Percentiles rank a stretch among this genome's conserved stretches.
phyloP scores from a whole-genome alignment of 306 rosid genomes.

The Oxytropis ochrocephala region DNA sequence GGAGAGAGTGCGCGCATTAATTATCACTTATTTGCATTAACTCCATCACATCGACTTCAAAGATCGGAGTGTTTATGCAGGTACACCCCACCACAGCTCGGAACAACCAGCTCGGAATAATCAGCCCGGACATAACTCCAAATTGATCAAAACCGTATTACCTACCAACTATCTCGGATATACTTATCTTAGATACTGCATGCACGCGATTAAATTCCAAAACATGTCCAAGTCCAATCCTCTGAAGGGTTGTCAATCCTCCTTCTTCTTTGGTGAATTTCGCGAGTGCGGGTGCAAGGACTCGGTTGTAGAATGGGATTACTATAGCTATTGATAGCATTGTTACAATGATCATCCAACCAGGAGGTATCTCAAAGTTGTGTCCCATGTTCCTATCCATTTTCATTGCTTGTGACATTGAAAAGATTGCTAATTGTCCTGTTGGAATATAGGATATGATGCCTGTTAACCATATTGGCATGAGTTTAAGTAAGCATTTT shows the following conservation, averaged over 20 bases:
- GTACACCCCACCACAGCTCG: too few species aligned
- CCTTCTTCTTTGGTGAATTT: slow-evolving; percentile 25
- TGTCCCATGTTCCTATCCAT: slow-evolving; percentile 15
- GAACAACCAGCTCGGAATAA: too few species aligned
- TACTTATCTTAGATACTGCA: too few species aligned
- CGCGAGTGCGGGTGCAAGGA: not conserved
- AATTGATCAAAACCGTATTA: too few species aligned
- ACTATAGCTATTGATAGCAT: not conserved
- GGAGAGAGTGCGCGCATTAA: too few species aligned
- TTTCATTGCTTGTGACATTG: slow-evolving; percentile 39
- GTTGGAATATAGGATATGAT: slow-evolving; percentile 21
- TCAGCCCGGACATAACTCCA: too few species aligned
- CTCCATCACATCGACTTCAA: too few species aligned
- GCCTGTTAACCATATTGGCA: slow-evolving; percentile 37
- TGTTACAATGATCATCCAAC: not conserved
- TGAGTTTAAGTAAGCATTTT: slow-evolving; percentile 11
- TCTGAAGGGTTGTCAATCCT: slow-evolving; percentile 22
- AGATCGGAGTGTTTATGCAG: too few species aligned
- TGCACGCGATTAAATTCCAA: too few species aligned
- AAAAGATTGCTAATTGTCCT: slow-evolving; percentile 22
- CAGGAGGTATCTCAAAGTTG: slow-evolving; percentile 12
- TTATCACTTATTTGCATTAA: too few species aligned
- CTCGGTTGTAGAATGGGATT: slow-evolving; percentile 6
- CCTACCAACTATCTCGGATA: too few species aligned
- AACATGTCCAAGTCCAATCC: slow-evolving; percentile 14